Conservation (phyloP, 768 basidiomycete genomes). For the Rhizopogon roseolus region DNA sequence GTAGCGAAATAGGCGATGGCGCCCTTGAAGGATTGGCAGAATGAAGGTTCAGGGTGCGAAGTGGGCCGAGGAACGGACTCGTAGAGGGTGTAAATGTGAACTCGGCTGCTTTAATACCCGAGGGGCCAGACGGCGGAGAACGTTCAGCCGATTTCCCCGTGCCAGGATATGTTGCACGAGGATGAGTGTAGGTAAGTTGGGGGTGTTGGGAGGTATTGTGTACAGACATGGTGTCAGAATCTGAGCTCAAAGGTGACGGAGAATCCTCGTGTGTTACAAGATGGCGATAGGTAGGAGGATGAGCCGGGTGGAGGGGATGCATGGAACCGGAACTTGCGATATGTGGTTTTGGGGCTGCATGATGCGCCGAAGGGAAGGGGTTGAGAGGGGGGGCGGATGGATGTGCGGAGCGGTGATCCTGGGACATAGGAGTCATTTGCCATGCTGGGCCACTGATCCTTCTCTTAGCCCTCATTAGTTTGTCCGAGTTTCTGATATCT, state of each 20-base stretch:
- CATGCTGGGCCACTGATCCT: constrained; percentile 54
- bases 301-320: constrained; percentile 39
- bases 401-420: constrained; percentile 30
- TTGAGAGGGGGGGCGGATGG: constrained; percentile 12
- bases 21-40: constrained; percentile 66
- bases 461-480: constrained; percentile 30
- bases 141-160: constrained; percentile 23
- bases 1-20: constrained; percentile 64
- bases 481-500: constrained; percentile 18
- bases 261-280: constrained; percentile 50
- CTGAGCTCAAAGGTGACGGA: constrained; percentile 67
- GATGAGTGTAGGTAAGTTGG: constrained; percentile 19
- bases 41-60: constrained; percentile 73
- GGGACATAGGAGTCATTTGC: constrained; percentile 42
- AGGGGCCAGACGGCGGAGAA: constrained; percentile 16
- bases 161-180: constrained; percentile 21
- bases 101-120: constrained; percentile 25
- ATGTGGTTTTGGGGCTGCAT: constrained; percentile 13
- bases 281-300: constrained; percentile 27
- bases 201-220: constrained; percentile 24
- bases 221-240: constrained; percentile 43
- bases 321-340: constrained; percentile 20
- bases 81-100: constrained; percentile 62
- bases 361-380: constrained; percentile 6
- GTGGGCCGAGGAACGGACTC: constrained; percentile 75